A percentile compares a stretch with the other conserved stretches of the same genome.
phyloP scores from a whole-genome alignment of 192 early-diverging fungal genomes.

The Backusella morwellensis region DNA sequence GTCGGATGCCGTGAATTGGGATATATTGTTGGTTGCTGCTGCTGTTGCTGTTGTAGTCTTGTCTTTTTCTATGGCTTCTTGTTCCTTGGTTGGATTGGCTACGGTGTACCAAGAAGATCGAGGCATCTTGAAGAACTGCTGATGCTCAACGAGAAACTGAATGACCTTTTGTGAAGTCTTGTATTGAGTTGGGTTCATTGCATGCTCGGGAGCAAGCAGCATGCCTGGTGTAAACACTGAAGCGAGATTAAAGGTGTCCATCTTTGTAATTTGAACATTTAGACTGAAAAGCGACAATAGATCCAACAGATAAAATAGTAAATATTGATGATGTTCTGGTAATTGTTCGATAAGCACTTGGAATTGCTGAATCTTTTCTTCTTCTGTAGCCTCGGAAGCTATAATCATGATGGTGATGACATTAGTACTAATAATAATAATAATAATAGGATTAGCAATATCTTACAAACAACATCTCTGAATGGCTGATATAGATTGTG shows the following conservation, averaged over 20 bases:
- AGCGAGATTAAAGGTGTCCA: slow-evolving; percentile 72
- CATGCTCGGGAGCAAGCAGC: slow-evolving; percentile 63
- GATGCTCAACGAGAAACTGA: slow-evolving; percentile 66
- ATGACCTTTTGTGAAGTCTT: slow-evolving; percentile 65
- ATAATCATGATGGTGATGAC: not conserved
- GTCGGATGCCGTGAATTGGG: not conserved
- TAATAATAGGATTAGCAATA: not conserved
- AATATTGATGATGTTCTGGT: slow-evolving; percentile 56
- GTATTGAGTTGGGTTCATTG: slow-evolving; percentile 72
- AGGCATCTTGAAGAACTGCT: slow-evolving; percentile 43
- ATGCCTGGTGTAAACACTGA: slow-evolving; percentile 74
- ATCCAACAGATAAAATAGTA: slow-evolving; percentile 68
- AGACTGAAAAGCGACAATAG: slow-evolving; percentile 52
- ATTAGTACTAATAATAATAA: too few relatives aligned
- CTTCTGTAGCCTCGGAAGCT: slow-evolving; percentile 20
- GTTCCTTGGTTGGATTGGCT: not conserved
- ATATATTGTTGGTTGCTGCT: not conserved
- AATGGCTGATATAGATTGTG: slow-evolving; percentile 62
- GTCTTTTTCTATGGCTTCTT: not conserved
- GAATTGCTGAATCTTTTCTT: slow-evolving; percentile 40
- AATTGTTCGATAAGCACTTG: slow-evolving; percentile 54
- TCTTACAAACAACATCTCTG: slow-evolving; percentile 55
- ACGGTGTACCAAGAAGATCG: slow-evolving; percentile 4
- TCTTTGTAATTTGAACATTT: slow-evolving; percentile 53
- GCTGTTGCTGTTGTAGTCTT: not conserved